Evolutionary conservation across 768 basidiomycete genomes (phyloP), one percentile per base, ranked within the genome.

Genomic region (Auricularia cornea): DNA sequence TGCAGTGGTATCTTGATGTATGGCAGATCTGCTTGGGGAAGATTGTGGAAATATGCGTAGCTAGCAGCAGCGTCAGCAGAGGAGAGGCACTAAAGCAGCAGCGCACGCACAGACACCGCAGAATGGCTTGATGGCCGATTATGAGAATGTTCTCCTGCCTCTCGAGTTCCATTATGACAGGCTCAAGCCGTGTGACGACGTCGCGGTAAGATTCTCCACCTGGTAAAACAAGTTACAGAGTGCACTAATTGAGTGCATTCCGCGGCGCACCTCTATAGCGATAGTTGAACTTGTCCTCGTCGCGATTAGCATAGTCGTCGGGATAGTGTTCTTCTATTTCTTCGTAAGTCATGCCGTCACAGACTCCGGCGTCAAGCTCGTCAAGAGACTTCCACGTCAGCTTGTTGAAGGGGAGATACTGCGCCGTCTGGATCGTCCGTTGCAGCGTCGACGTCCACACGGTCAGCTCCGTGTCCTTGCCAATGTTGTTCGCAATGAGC

Each of bases 211-310:
- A 97, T 77, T 99, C 97, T 62, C 97, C 97, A 23, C 86, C 81
- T 79, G 54, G 35, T 23, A 30, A 30, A 28, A 26, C 23, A 33
- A 32, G 38, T 29, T 3, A 38, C 59, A 4, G 33, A 31, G 20
- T 33, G 14, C 28, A 2, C 14, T n/a, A 48, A 35, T 56, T 14
- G n/a, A 40, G 30, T n/a, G 33, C n/a, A 30, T 8, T n/a, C 44
- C 40, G n/a, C 52, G 48, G n/a, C 70, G 3, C 51, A 69, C 88
- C 94, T 69, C 97, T 83, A 74, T 98, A 98, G 31, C 97, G 86
- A 74, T 99, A 99, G 75, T 98, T 98, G 76, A 97, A 99, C 76
- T 99, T 99, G 80, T 99, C 97, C 64, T 98, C 94, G 69, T 99
- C 97, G 29, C 97, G 87, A 72, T 95, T 94, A 18, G 93, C 94